Base-by-base conservation (phyloP, 2,329 filamentous ascomycete genomes). In the Podosphaera fusca region DNA sequence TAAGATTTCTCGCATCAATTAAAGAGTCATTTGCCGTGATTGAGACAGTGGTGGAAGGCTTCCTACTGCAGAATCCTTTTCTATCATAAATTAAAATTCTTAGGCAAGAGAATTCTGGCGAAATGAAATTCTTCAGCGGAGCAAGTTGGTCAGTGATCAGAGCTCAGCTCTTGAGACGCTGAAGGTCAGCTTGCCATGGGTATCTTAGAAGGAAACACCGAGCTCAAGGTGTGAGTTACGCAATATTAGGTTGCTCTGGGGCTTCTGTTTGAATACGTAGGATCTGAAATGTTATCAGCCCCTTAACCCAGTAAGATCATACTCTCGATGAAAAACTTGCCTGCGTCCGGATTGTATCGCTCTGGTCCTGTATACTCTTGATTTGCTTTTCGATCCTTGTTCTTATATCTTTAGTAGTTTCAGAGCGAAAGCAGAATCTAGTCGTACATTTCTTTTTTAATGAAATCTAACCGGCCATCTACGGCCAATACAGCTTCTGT, bases 401-500 rank as follows among this genome's bases (percentile, higher is more conserved):
- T 66, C 81, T 84, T 9, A 49, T 7, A 55, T 10, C 5, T 9
- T 2, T 7, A 52, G 64, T 55, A 64, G 61, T 46, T 29, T 30
- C 40, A n/a, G 2, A 38, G 31, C 35, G 4, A 29, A 12, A 21
- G 14, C 10, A 21, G 14, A 12, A 14, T 35, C 31, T n/a, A 55
- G 14, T 68, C 82, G 69, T 69, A 95, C 88, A 96, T 92, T 68
- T 98, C 90, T 66, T 90, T 87, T 62, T 82, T 78, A 62, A 98
- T 98, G 67, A 90, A 96, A 62, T 95, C 88, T 55, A 98, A 70
- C 31, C 92, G 81, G 29, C 87, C 87, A 64, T 94, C 87, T 21
- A 98, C 92, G 0, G 88, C 89, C 74, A 86, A 84, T 62, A 88
- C 81, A 0, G 92, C 92, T 69, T 98, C 92, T 1, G 80, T 73